Conservation (phyloP, 2,329 filamentous ascomycete genomes). For the Calonectria pteridis region DNA sequence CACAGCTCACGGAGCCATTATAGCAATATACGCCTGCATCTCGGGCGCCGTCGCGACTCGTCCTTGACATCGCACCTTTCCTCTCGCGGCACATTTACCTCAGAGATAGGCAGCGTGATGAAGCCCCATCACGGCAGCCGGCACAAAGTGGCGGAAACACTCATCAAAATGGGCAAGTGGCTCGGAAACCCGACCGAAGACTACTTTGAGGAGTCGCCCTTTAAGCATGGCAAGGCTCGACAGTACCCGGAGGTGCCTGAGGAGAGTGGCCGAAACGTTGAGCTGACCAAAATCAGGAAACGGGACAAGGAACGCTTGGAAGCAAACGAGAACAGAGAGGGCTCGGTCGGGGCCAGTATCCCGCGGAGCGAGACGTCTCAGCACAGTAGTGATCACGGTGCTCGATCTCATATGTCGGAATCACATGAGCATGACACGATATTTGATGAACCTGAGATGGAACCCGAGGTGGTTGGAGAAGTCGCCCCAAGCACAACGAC, state of each 20-base stretch:
- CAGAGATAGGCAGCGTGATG: not conserved
- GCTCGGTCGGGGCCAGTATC: not conserved
- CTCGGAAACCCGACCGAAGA: constrained; percentile 61
- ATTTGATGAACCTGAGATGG: not conserved
- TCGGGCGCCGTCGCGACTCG: not conserved
- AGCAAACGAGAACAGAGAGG: not conserved
- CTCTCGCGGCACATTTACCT: not conserved
- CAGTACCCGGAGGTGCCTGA: constrained; percentile 70
- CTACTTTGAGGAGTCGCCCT: constrained; percentile 62
- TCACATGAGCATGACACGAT: not conserved
- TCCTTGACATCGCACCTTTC: not conserved
- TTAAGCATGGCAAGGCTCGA: constrained; percentile 58
- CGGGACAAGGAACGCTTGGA: not conserved
- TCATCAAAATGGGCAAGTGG: constrained; percentile 59
- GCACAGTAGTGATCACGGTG: not conserved
- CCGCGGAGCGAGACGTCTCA: not conserved
- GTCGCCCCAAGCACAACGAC: not conserved
- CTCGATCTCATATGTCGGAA: not conserved
- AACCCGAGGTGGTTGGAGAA: not conserved
- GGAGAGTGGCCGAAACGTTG: constrained; percentile 48
- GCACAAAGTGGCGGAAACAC: constrained; percentile 55
- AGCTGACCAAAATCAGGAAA: not conserved
- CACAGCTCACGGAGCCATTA: not conserved
- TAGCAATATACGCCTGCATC: not conserved
- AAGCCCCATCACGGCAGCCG: constrained; percentile 47